Evolutionary conservation across 2,329 filamentous ascomycete genomes (phyloP), one percentile per base, ranked within the genome.

Genomic region (Fusarium sp.): DNA sequence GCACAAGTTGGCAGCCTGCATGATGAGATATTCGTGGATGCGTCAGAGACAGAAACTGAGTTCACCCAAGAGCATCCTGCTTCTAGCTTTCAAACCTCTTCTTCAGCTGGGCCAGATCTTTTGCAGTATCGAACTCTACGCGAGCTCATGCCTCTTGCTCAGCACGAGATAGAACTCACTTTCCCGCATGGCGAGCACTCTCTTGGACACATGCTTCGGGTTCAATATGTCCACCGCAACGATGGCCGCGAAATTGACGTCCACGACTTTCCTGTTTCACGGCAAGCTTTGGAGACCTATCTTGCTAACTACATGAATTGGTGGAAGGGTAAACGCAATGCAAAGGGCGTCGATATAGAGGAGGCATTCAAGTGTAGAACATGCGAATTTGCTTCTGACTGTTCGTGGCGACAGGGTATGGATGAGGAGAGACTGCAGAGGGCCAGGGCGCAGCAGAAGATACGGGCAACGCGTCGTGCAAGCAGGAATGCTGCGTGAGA

Each of bases 291-390:
- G 42, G 85, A 90, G 13, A 80, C 78, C 3, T 97, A 97, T 75
- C 77, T 97, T 5, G 76, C 80, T 1, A 84, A 88, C 5, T 90
- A 92, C 68, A 89, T 98, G 86, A 78, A 84, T n/a, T 98, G 93
- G 93, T 98, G 95, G 95, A 88, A 87, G 31, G 95, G 94, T 2
- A 84, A 91, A 72, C 83, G 94, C 18, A 81, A 86, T 49, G 89
- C 94, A 0, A 84, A 85, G 10, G 95, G 95, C 0, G 94, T 98
- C 5, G 85, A 88, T 9, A 86, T 97, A 9, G 91, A 94, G 74
- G 94, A 98, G 72, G 92, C 93, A 0, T 97, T 91, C 80, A 98
- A 98, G 78, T 98, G 95, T 77, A 83, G 89, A 21, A 88, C 85
- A 24, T 98, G 95, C 75, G 93, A 97, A 70, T 98, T 98, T 78